phyloP scores from a whole-genome alignment of 257 asterid genomes.

The Petrea volubilis region DNA sequence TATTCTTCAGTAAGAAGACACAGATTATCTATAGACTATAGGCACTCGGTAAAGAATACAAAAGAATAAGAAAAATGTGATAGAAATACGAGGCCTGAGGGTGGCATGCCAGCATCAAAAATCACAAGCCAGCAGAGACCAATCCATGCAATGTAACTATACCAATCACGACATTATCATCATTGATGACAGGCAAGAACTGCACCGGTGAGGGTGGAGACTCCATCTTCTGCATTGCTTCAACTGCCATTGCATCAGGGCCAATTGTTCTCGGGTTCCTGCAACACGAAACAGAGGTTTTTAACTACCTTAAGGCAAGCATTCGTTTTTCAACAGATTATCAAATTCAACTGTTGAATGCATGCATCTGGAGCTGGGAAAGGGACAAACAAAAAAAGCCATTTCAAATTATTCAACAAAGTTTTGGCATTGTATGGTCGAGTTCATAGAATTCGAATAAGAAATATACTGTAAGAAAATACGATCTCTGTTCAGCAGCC shows the following conservation, averaged over 20 bases:
- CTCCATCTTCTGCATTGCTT: conserved; percentile 97
- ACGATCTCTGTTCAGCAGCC: neutral
- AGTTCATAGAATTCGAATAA: neutral
- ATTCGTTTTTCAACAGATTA: neutral
- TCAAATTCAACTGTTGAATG: neutral
- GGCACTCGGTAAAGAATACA: conserved; percentile 36
- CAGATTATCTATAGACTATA: neutral
- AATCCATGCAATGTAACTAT: conserved; percentile 83
- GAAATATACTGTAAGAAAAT: neutral
- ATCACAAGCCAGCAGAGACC: conserved; percentile 58
- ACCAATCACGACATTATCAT: conserved; percentile 69
- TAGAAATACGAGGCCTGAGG: neutral
- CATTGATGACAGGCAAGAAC: conserved; percentile 77
- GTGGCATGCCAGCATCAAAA: neutral
- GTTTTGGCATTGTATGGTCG: neutral
- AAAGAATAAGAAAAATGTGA: conserved; percentile 28
- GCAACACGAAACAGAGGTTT: conserved; percentile 21
- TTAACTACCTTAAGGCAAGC: neutral
- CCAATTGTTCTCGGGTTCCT: conserved; percentile 86
- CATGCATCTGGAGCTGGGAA: neutral
- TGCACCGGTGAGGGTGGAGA: conserved; percentile 96
- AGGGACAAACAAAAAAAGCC: neutral
- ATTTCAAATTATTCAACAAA: neutral
- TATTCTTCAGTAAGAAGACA: neutral
- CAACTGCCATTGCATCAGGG: conserved; percentile 89